Evolutionary conservation across 164 flowering plant genomes (phyloP).

Genomic region (Umbilicus rupestris): DNA sequence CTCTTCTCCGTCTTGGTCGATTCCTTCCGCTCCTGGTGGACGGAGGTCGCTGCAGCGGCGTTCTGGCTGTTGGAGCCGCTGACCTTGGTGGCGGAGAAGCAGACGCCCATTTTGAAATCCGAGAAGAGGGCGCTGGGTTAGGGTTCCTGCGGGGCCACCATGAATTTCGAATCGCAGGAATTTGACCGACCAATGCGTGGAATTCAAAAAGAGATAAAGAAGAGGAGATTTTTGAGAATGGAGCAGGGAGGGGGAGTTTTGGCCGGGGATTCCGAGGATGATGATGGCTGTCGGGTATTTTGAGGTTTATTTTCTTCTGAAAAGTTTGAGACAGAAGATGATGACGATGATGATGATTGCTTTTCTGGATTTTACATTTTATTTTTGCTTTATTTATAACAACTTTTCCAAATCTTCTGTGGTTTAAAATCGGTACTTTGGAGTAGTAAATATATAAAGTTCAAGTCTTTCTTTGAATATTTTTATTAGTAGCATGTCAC

Average conservation of each 20-base stretch:
- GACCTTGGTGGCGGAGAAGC: constrained; percentile 68
- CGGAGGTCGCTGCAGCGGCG: constrained; percentile 9
- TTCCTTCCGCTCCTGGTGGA: constrained; percentile 10
- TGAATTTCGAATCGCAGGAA: neutral
- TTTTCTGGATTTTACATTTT: neutral
- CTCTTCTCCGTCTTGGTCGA: constrained; percentile 9
- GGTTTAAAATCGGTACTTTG: too few relatives aligned
- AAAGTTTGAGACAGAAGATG: neutral
- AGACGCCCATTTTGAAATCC: constrained; percentile 46
- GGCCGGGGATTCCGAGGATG: neutral
- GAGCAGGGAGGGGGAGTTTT: too few relatives aligned
- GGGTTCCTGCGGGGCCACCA: too few relatives aligned
- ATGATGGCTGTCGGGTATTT: neutral
- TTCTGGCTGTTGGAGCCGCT: constrained; percentile 57
- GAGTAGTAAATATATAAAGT: too few relatives aligned
- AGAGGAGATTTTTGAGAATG: too few relatives aligned
- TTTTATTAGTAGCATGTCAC: too few relatives aligned
- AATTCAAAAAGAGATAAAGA: neutral
- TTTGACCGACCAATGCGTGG: neutral
- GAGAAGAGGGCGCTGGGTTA: too few relatives aligned
- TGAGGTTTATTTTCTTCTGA: neutral
- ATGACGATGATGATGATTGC: neutral
- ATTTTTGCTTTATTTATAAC: too few relatives aligned
- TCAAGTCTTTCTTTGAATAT: too few relatives aligned
- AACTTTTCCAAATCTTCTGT: too few relatives aligned